Conservation (phyloP, 768 basidiomycete genomes). For the Podaxis pistillaris region DNA sequence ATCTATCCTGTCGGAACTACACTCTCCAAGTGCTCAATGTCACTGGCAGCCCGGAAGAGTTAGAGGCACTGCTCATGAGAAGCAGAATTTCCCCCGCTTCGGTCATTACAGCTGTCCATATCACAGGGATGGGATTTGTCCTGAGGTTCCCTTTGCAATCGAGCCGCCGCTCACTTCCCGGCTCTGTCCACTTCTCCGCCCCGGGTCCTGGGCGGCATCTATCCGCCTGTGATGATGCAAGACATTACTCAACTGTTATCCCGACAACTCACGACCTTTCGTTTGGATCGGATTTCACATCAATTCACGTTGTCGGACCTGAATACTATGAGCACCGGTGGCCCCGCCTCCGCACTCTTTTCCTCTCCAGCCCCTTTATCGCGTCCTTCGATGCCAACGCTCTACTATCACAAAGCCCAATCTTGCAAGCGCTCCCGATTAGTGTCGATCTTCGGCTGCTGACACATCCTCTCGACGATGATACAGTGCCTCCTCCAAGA, state of each 20-base stretch:
- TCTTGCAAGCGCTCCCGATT: too few relatives aligned
- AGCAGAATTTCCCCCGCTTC: too few relatives aligned
- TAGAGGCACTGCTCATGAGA: too few relatives aligned
- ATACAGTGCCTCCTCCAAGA: background rate
- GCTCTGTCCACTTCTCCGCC: too few relatives aligned
- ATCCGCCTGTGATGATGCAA: background rate
- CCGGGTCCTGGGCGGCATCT: constrained; percentile 29
- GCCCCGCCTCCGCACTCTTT: background rate
- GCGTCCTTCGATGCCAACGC: too few relatives aligned
- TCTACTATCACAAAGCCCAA: too few relatives aligned
- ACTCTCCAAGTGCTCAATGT: background rate
- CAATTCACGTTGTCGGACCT: background rate
- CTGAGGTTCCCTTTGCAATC: too few relatives aligned
- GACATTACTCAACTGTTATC: background rate
- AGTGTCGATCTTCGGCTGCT: background rate
- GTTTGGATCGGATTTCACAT: background rate
- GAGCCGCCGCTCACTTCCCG: too few relatives aligned
- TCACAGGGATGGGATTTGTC: too few relatives aligned
- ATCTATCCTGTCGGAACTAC: background rate
- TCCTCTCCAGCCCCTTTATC: background rate
- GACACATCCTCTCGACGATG: background rate
- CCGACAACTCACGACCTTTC: background rate
- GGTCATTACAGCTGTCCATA: too few relatives aligned
- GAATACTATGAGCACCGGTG: background rate
- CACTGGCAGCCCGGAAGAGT: background rate